Base-by-base conservation (phyloP, 495 filamentous ascomycete species). In the Letharia columbiana region DNA sequence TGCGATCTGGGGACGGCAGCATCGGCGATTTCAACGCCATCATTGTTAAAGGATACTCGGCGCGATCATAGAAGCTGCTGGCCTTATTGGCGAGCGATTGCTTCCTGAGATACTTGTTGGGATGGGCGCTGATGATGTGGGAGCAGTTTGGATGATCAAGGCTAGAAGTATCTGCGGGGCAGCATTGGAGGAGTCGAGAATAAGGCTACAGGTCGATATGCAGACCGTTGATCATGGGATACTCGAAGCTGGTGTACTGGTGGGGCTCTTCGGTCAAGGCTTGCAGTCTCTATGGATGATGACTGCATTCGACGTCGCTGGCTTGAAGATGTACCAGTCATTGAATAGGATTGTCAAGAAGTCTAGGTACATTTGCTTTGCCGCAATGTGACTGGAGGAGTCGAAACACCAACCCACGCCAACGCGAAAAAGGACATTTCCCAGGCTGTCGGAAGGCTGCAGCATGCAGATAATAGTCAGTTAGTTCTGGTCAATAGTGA, bases 1-100 rank as follows among this genome's bases (percentile, higher is more conserved):
- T 64, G 33, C 63, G 61, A 41, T 71, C 68, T n/a, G 71, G 71
- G 49, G 71, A 73, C 40, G 67, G 71, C 60, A 73, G 63, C 60
- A 73, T 58, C 7, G 71, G 69, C 52, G 69, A 71, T 61, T 67
- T 69, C 67, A 73, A 61, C 12, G 71, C 71, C 71, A 72, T 70
- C 60, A 68, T 71, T 47, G 45, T 65, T 59, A 33, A 20, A 28
- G 1, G 33, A 41, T 4, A 41, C 35, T 41, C 54, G 35, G 47
- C 20, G 54, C 64, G 47, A 66, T 50, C 58, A 66, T 40, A 9
- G 23, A 33, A 45, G 18, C 18, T 40, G 49, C 37, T 17, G 23
- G 23, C 7, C 12, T n/a, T 45, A 35, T 49, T 10, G 42, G 18
- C 40, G 40, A 28, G 59, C 56, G 50, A 50, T 65, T 41, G 31